Base-by-base conservation (phyloP, 176 grass and related monocot genomes). In the Tillandsia leiboldiana region DNA sequence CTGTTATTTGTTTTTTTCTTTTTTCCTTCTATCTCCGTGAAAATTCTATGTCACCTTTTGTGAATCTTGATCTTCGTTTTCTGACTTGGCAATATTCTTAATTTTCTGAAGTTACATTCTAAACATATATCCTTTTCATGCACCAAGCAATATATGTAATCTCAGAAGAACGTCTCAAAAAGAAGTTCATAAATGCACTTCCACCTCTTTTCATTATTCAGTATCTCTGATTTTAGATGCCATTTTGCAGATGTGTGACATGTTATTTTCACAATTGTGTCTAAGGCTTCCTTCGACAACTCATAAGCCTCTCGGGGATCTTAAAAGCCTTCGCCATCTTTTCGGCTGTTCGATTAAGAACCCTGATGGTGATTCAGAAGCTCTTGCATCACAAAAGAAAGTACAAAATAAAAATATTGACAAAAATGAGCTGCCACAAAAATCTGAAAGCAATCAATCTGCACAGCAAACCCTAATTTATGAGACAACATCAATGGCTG, bases 201-300 rank as follows among this genome's bases (percentile, higher is more conserved):
- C 15, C 24, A 11, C 29, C 10, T 48, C 11, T 70, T 5, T 13
- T 75, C 53, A 67, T 75, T 42, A 15, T 61, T 81, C 33, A 13
- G 47, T 42, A 22, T 28, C 68, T 81, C 63, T 47, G 26, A 56
- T 73, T 73, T 57, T 22, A 59, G 26, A 15, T 68, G 28, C 2
- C 48, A 33, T 80, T 42, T 47, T 82, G 53, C 77, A 99, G 89
- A 99, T 99, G 94, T 99, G 94, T 51, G 89, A 90, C 49, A 87
- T 99, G 84, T 72, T 99, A 26, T 99, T 99, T 80, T 90, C 89
- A 81, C 94, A 99, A 82, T 77, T 93, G 71, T 99, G 94, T 64
- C 72, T 86, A 51, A 84, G 77, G 77, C 84, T 96, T 72, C 81
- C 85, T 0, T 77, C 86, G 69, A 62, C 84, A 77, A 87, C 65